A percentile compares a stretch with the other conserved stretches of the same genome.
Conservation (phyloP, 2,329 filamentous ascomycete species). For the Cyphellophora europaea region DNA sequence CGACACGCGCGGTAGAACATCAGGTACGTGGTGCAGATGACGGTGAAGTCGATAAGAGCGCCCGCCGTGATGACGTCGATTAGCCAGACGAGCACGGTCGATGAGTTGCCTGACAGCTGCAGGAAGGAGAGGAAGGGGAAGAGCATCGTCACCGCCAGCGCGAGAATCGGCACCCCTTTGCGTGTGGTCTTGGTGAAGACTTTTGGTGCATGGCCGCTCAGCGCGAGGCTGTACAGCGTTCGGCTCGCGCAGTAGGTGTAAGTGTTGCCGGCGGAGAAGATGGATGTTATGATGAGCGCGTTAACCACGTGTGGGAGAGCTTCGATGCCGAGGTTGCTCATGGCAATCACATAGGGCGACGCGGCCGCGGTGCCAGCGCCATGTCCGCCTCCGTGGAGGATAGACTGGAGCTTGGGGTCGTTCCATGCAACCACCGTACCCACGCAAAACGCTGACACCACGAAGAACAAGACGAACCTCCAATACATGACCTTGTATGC, state of each 20-base stretch:
- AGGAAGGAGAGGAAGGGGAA: constrained; percentile 62
- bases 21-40: constrained; percentile 45
- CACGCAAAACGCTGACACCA: constrained; percentile 59
- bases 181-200: constrained; percentile 63
- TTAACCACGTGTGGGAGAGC: constrained; percentile 51
- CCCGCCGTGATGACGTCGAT: constrained; percentile 56
- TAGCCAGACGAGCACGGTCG: constrained; percentile 52
- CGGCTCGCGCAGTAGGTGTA: constrained; percentile 46
- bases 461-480: constrained; percentile 63
- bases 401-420: constrained; percentile 46
- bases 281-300: constrained; percentile 41
- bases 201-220: constrained; percentile 59
- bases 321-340: constrained; percentile 43
- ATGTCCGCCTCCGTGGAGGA: constrained; percentile 34
- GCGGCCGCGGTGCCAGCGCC: constrained; percentile 40
- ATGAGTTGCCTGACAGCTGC: constrained; percentile 49
- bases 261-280: constrained; percentile 47
- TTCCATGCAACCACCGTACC: constrained; percentile 49
- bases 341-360: constrained; percentile 55
- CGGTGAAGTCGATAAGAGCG: constrained; percentile 48
- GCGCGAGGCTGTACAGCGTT: constrained; percentile 57
- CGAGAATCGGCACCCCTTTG: constrained; percentile 59
- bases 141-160: constrained; percentile 49
- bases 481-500: constrained; percentile 59
- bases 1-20: constrained; percentile 45